These are phyloP conservation scores for Candida wancherniae DNA, from an alignment of 805 yeast species.

Conservation along the genomic window DNA sequence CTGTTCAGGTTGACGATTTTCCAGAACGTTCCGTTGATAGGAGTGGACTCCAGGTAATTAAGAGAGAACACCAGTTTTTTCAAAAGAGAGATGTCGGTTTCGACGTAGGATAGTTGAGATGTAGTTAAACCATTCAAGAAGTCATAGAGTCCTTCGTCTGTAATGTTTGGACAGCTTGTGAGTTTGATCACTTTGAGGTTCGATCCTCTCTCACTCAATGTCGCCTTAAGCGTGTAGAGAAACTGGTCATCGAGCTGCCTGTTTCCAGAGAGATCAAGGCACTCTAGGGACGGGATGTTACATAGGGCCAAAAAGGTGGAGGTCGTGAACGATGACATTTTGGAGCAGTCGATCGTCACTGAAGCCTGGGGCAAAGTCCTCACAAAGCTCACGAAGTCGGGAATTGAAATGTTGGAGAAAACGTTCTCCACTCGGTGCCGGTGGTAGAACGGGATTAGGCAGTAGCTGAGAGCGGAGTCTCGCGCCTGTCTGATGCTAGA, in stretches of 20 bases:
- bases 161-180: constrained; percentile 18
- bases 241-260: constrained; percentile 27
- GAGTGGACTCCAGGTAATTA: too few species aligned
- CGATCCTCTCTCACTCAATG: constrained; percentile 14
- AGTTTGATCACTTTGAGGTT: constrained; percentile 22
- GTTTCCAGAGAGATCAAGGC: constrained; percentile 29
- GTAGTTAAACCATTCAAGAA: constrained; percentile 7
- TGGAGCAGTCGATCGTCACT: constrained; percentile 27
- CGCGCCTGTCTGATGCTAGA: constrained; percentile 5
- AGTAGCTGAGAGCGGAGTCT: constrained; percentile 12
- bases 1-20: too few species aligned
- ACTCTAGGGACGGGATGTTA: constrained; percentile 25
- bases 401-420: constrained; percentile 25
- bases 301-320: constrained; percentile 25
- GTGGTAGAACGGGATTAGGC: constrained; percentile 13
- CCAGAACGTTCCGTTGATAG: too few species aligned
- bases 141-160: constrained; percentile 9
- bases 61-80: too few species aligned
- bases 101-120: constrained; percentile 11
- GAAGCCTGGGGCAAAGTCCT: constrained; percentile 14
- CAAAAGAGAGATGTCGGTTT: constrained; percentile 13
- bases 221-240: constrained; percentile 21
- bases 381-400: constrained; percentile 19
- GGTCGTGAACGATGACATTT: constrained; percentile 8
- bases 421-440: constrained; percentile 34